Evolutionary conservation across 2,329 filamentous ascomycete genomes (phyloP).

Genomic region (Neurospora sp.): DNA sequence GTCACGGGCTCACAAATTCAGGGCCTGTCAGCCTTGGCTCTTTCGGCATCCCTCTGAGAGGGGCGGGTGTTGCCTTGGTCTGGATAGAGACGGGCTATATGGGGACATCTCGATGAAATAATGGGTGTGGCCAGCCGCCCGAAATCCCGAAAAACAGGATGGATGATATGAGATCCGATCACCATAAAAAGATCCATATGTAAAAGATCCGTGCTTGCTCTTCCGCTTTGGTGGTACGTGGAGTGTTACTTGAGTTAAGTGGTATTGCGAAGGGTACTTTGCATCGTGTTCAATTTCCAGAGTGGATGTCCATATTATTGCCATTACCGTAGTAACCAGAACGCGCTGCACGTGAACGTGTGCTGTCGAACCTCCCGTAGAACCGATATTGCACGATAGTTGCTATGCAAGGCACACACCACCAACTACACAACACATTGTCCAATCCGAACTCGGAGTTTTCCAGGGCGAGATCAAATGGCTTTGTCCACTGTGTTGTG

Average conservation of each 20-base stretch:
- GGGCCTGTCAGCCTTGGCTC: not conserved
- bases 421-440: not conserved
- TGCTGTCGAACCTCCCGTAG: not conserved
- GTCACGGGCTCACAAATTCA: not conserved
- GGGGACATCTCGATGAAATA: not conserved
- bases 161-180: not conserved
- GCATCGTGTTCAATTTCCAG: not conserved
- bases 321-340: not conserved
- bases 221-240: not conserved
- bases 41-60: not conserved
- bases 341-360: not conserved
- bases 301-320: not conserved
- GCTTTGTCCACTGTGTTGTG: not conserved
- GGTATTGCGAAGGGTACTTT: not conserved
- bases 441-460: not conserved
- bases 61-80: not conserved
- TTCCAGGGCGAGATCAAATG: not conserved
- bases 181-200: not conserved
- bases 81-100: not conserved
- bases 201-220: not conserved
- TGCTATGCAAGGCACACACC: not conserved
- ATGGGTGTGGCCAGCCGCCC: not conserved
- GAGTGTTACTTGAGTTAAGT: not conserved
- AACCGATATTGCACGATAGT: not conserved
- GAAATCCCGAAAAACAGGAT: not conserved